phyloP scores from a whole-genome alignment of 805 yeast species.

The Candida awuae region DNA sequence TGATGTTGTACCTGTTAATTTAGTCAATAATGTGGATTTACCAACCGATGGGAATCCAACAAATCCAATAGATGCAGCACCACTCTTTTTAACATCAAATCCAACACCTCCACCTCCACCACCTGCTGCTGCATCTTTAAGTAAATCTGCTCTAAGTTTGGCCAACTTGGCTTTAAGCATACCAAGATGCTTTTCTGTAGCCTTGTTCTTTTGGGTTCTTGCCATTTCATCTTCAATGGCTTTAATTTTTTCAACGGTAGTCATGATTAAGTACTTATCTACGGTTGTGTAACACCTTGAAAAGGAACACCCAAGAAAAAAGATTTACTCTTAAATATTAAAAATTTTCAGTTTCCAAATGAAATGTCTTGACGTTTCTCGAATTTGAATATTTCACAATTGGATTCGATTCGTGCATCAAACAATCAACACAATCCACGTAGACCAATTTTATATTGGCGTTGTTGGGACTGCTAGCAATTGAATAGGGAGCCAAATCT shows the following conservation, averaged over 20 bases:
- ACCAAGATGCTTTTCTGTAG: conserved; percentile 95
- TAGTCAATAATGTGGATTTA: conserved; percentile 74
- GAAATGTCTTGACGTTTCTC: no score
- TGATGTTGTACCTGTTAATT: conserved; percentile 90
- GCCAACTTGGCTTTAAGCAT: conserved; percentile 95
- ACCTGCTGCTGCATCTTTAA: conserved; percentile 59
- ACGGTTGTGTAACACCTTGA: not conserved
- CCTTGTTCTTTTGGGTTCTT: conserved; percentile 94
- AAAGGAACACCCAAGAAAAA: not conserved
- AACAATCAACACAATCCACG: no score
- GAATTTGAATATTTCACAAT: no score
- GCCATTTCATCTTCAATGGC: conserved; percentile 98
- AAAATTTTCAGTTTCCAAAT: no score
- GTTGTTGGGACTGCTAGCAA: no score
- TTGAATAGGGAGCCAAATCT: no score
- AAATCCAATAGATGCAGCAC: conserved; percentile 95
- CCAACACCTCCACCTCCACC: conserved; percentile 94
- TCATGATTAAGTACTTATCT: conserved; percentile 32
- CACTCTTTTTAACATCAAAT: conserved; percentile 97
- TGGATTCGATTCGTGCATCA: no score
- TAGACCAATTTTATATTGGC: no score
- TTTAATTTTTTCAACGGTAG: conserved; percentile 68
- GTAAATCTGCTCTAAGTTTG: conserved; percentile 83
- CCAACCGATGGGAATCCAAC: conserved; percentile 98
- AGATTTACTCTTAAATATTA: not conserved